A percentile compares a stretch with the other conserved stretches of the same genome.
These are phyloP conservation scores for Scenedesmus sp. DNA, from an alignment of 163 green algal genomes.

Conservation along the genomic window DNA sequence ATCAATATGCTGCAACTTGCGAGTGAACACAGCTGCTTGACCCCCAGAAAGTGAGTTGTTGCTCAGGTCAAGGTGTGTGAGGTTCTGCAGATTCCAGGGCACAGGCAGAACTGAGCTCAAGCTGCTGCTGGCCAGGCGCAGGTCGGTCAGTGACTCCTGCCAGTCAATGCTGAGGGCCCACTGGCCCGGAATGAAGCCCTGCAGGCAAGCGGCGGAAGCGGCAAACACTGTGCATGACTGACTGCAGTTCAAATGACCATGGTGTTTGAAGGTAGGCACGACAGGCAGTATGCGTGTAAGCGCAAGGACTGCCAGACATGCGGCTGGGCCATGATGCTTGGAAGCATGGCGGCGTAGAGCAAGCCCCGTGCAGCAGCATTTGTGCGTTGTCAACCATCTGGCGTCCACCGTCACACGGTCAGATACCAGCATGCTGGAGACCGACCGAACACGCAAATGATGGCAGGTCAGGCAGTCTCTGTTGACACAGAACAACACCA, in stretches of 20 bases:
- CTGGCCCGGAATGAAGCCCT: not conserved
- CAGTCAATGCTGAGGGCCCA: not conserved
- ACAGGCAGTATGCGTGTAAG: no score
- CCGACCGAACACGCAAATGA: no score
- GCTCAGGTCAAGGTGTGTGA: conserved; percentile 32
- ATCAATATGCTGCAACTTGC: not conserved
- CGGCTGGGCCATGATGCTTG: not conserved
- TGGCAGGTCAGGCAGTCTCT: not conserved
- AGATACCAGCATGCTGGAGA: no score
- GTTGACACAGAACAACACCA: not conserved
- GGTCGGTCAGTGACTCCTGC: not conserved
- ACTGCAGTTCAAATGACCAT: no score
- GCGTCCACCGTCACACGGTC: no score
- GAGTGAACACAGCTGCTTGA: not conserved
- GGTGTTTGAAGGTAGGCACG: no score
- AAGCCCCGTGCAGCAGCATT: no score
- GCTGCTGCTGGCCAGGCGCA: not conserved
- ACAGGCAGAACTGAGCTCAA: not conserved
- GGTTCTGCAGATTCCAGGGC: not conserved
- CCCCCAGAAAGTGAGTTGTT: not conserved
- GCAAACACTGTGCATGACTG: not conserved
- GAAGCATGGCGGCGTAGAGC: no score
- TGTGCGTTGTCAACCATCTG: no score
- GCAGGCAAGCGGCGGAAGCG: not conserved
- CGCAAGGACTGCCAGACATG: not conserved